These are phyloP conservation scores for Ramaria rubella DNA, from an alignment of 768 basidiomycete genomes.

Conservation along the genomic window DNA sequence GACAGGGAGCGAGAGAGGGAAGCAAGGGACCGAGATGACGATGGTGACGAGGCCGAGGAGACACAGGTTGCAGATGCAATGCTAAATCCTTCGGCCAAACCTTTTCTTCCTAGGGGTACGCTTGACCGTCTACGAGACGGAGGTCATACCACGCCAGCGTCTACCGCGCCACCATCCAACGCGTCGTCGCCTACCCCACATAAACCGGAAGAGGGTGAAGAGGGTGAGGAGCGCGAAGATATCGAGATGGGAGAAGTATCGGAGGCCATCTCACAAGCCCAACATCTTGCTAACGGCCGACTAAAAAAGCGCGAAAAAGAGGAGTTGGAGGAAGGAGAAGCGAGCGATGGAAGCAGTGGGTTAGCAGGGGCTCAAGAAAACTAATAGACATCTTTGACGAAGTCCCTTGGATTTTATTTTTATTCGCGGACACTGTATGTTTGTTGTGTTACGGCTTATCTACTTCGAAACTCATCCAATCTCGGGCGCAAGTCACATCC, in stretches of 20 bases:
- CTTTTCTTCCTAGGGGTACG: constrained; percentile 23
- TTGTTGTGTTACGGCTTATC: constrained; percentile 24
- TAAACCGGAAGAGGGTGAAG: constrained; percentile 18
- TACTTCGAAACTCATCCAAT: constrained; percentile 68
- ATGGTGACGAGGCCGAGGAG: constrained; percentile 33
- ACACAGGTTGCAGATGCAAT: constrained; percentile 30
- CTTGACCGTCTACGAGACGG: constrained; percentile 6
- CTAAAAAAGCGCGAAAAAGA: constrained; percentile 52
- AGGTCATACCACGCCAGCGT: not conserved
- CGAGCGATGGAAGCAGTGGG: constrained; percentile 72
- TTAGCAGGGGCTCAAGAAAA: constrained; percentile 71
- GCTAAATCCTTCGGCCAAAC: constrained; percentile 28
- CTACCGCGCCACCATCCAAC: constrained; percentile 15
- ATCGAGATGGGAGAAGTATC: constrained; percentile 92
- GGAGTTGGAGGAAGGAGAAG: constrained; percentile 83
- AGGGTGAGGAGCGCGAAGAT: constrained; percentile 45
- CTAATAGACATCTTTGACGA: constrained; percentile 17
- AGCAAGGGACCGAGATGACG: constrained; percentile 40
- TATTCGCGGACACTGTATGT: constrained; percentile 10
- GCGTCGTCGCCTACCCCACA: constrained; percentile 12
- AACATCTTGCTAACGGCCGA: constrained; percentile 26
- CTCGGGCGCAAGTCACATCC: constrained; percentile 64
- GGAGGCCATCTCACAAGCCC: constrained; percentile 49
- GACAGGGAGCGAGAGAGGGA: constrained; percentile 27
- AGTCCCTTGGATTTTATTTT: too few species aligned